phyloP scores from a whole-genome alignment of 2,329 filamentous ascomycete species.

The Aspergillus alliaceus region DNA sequence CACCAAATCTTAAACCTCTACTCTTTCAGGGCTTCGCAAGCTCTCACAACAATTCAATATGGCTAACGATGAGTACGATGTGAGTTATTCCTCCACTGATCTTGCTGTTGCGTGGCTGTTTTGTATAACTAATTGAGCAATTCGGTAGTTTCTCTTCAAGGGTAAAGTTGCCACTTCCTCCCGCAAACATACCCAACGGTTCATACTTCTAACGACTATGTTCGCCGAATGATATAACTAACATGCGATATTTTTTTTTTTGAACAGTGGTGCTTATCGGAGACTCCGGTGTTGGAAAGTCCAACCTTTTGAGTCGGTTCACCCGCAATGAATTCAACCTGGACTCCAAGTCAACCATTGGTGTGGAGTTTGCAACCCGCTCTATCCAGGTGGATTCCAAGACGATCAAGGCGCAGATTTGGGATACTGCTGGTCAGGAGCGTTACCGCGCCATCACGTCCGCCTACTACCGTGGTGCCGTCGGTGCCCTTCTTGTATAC shows the following conservation, averaged over 20 bases:
- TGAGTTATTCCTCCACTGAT: constrained; percentile 52
- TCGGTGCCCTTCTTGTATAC: constrained; percentile 96
- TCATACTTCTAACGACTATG: constrained; percentile 15
- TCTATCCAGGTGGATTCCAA: constrained; percentile 99
- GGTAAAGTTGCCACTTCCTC: constrained; percentile 55
- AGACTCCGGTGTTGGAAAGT: constrained; percentile 99
- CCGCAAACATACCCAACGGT: constrained; percentile 20
- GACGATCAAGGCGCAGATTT: constrained; percentile 99
- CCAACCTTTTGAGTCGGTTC: constrained; percentile 98
- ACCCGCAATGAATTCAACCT: constrained; percentile 99
- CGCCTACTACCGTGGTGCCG: constrained; percentile 96
- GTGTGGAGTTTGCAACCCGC: constrained; percentile 97
- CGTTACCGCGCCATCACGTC: constrained; percentile 99
- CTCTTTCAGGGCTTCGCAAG: constrained; percentile 19
- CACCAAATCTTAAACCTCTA: constrained; percentile 19
- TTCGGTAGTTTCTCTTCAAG: constrained; percentile 92
- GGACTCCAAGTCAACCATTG: constrained; percentile 99
- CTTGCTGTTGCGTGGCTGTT: not conserved
- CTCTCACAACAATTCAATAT: constrained; percentile 53
- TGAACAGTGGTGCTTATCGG: constrained; percentile 89
- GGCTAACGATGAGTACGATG: constrained; percentile 99
- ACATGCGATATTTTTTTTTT: constrained; percentile 13
- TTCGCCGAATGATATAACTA: constrained; percentile 13
- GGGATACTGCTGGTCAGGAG: constrained; percentile 99
- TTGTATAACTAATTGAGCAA: constrained; percentile 16